Evolutionary conservation across 495 filamentous ascomycete species (phyloP), one percentile per base, ranked within the genome.

Genomic region (Zalerion maritima): DNA sequence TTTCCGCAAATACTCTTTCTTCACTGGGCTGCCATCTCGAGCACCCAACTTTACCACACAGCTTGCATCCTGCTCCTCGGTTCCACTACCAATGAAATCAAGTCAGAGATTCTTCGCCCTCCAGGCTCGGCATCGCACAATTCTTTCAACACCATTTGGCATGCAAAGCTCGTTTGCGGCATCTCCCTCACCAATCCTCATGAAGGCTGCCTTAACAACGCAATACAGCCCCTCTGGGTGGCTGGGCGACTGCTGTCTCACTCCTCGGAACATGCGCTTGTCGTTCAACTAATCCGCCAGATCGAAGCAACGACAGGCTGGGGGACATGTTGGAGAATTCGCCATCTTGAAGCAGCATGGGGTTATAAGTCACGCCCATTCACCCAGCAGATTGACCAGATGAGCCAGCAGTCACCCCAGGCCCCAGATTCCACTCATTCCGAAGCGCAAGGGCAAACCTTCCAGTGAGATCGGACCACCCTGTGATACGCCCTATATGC

Each of bases 151-250:
- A 13, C 28, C 8, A 13, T 39, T 6, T 39, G 36, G 36, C 36
- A 39, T 14, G 36, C 36, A 9, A 35, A 27, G 26, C 22, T 24
- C 7, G 28, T 39, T 9, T 39, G 36, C 23, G 36, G 36, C 5
- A 39, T 39, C 15, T 39, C 36, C 2, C 14, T 37, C 10, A 39
- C 32, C 1, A 39, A 39, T 36, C 36, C 36, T n/a, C 36, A 39
- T 15, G 12, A 26, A 12, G 36, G 36, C n/a, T 33, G 31, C 14
- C 25, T 35, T 5, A 41, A 32, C 24, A 41, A 41, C 19, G 35
- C 38, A 3, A 38, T 41, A n/a, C 38, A 41, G 19, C 38, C 38
- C 10, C 18, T 41, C 12, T 41, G 29, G 18, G 14, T 41, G 10
- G 38, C 38, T n/a, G 38, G 38, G 6, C 30, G 29, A 19, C n/a